Base-by-base conservation (phyloP, 1,284 basidiomycete species). In the Flammula alnicola region DNA sequence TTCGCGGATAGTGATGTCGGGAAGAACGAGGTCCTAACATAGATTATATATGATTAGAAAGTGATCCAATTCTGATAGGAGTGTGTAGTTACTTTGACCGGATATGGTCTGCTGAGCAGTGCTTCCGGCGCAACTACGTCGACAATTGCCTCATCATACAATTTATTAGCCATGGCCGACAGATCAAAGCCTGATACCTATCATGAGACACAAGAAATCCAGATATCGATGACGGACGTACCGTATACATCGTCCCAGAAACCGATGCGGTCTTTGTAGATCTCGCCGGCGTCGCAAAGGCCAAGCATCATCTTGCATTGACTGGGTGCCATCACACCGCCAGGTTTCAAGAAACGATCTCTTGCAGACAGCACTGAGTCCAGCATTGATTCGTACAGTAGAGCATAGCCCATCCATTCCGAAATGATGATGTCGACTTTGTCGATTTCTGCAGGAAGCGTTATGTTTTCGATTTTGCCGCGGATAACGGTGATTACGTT, bases 341-440 rank as follows among this genome's bases (percentile, higher is more conserved):
- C 78, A 5, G 85, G 80, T 32, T 77, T 75, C 35, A 98, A 77
- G 73, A 94, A 98, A 12, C 86, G 80, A 65, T 97, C 93, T 19
- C 95, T 80, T 0, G 95, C 95, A 49, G 77, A 73, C 8, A 99
- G 74, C 5, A 98, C 96, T 0, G 94, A 97, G 67, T 98, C 95
- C 19, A 98, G 80, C 96, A 98, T 98, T 37, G 90, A 93, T 70
- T 99, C 96, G 70, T 98, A 98, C 17, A 97, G 78, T 19, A 95
- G 75, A 27, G 89, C 90, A 64, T 95, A 95, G 3, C 93, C 93
- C 96, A 98, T 98, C 96, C 96, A 99, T 70, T 99, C 96, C 23
- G 91, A 95, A 42, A 98, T 78, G 65, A 99, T 94, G 44, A 98
- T 80, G 66, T 98, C 95, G 27, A 98, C 95, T 42, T 91, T 79